These are phyloP conservation scores for Corylus avellana DNA, from an alignment of 306 rosid species.

Conservation along the genomic window DNA sequence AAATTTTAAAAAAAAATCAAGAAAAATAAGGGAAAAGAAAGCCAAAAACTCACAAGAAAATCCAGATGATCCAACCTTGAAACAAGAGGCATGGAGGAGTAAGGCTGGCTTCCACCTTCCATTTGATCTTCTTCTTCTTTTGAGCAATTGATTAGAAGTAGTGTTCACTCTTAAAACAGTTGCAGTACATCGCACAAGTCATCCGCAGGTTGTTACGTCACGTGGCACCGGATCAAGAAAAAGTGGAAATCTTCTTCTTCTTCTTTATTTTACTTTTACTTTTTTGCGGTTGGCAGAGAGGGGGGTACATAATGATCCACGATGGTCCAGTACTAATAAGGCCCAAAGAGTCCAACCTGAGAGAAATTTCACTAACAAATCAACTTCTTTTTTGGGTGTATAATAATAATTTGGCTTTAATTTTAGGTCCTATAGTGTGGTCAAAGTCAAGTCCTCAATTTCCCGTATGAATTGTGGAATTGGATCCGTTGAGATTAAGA, in stretches of 20 bases:
- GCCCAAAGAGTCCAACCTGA: too few relatives aligned
- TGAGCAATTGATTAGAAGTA: background rate
- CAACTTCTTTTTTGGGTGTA: too few relatives aligned
- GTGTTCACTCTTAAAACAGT: slow-evolving; percentile 28
- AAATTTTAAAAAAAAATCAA: too few relatives aligned
- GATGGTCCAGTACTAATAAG: too few relatives aligned
- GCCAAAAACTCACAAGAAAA: slow-evolving; percentile 47
- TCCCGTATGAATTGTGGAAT: too few relatives aligned
- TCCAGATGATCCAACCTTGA: slow-evolving; percentile 78
- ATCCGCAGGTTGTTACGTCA: slow-evolving; percentile 45
- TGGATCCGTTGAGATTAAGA: too few relatives aligned
- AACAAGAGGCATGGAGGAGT: slow-evolving; percentile 52
- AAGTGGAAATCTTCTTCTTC: background rate
- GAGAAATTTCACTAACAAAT: too few relatives aligned
- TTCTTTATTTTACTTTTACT: background rate
- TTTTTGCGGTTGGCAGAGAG: too few relatives aligned
- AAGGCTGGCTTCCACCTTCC: slow-evolving; percentile 38
- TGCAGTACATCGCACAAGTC: slow-evolving; percentile 31
- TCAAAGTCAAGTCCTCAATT: too few relatives aligned
- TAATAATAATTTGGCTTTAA: too few relatives aligned
- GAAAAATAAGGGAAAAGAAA: background rate
- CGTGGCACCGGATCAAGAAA: slow-evolving; percentile 19
- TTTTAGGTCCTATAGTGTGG: too few relatives aligned
- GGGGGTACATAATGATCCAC: too few relatives aligned
- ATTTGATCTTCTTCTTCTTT: slow-evolving; percentile 13